Percentiles rank a stretch among this genome's conserved stretches.
These are phyloP conservation scores for Penicillium janthinellum DNA, from an alignment of 2,329 filamentous ascomycete genomes.

Conservation along the genomic window DNA sequence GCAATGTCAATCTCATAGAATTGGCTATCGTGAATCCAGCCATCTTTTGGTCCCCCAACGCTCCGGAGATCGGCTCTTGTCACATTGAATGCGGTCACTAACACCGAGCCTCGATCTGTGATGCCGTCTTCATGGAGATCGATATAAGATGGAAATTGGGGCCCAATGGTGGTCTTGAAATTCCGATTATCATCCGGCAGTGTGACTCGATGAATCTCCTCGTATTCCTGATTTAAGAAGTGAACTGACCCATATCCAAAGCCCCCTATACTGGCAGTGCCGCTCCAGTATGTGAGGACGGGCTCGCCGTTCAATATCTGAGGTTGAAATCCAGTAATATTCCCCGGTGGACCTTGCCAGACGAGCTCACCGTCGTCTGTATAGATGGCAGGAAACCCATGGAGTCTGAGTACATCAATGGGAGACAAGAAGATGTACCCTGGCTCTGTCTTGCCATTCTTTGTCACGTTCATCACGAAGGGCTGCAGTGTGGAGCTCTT, in stretches of 20 bases:
- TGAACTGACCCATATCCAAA: conserved; percentile 24
- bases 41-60: conserved; percentile 26
- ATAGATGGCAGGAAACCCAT: not conserved
- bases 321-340: not conserved
- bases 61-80: conserved; percentile 18
- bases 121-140: conserved; percentile 30
- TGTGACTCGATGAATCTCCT: conserved; percentile 25
- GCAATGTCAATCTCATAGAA: conserved; percentile 31
- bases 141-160: conserved; percentile 22
- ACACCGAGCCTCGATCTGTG: conserved; percentile 11
- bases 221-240: conserved; percentile 27
- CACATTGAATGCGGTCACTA: not conserved
- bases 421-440: conserved; percentile 31
- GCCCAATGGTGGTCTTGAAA: conserved; percentile 16
- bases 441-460: conserved; percentile 25
- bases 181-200: conserved; percentile 11
- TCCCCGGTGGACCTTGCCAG: not conserved
- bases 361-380: not conserved
- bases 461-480: conserved; percentile 27
- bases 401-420: not conserved
- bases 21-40: conserved; percentile 31
- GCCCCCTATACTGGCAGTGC: conserved; percentile 20
- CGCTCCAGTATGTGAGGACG: conserved; percentile 1
- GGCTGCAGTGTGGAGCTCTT: conserved; percentile 12
- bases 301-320: not conserved